Conservation (phyloP, 177 flowering plant species). For the Telopea speciosissima region DNA sequence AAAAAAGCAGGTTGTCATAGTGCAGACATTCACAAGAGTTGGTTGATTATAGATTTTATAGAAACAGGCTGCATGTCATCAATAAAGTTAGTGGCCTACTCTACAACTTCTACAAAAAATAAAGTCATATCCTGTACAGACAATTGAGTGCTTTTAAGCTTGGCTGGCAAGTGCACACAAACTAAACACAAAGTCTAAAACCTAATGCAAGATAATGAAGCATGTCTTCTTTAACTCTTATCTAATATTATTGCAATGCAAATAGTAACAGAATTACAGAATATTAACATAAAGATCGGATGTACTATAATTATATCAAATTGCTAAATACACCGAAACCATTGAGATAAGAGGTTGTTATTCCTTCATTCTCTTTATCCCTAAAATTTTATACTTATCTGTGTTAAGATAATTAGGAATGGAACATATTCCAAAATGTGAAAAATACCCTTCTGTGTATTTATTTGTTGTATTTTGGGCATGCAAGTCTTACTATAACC, state of each 20-base stretch:
- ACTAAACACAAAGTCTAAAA: no score
- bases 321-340: no score
- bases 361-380: no score
- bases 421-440: background rate
- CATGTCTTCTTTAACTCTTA: background rate
- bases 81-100: no score
- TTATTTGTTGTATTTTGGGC: no score
- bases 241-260: background rate
- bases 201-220: no score
- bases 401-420: no score
- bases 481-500: no score
- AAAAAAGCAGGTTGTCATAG: background rate
- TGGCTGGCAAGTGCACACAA: background rate
- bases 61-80: background rate
- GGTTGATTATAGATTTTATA: no score
- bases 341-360: no score
- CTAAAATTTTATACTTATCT: no score
- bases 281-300: background rate
- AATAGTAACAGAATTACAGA: no score
- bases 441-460: background rate
- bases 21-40: background rate
- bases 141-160: background rate
- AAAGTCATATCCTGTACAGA: background rate
- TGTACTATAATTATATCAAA: background rate
- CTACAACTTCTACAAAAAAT: background rate